Evolutionary conservation across 116 monocot species (phyloP).

Genomic region (Posidonia oceanica): DNA sequence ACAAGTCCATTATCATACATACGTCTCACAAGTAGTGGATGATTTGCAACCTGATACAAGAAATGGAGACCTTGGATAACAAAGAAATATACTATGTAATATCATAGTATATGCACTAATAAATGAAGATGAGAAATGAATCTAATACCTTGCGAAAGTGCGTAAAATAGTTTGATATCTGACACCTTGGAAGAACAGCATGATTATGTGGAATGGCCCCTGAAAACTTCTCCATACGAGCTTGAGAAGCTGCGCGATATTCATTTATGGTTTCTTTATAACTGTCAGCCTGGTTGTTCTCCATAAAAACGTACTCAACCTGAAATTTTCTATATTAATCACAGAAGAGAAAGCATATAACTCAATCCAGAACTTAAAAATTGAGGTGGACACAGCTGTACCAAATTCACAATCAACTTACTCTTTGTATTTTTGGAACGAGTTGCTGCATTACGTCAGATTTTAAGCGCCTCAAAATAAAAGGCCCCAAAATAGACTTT

Average conservation of each 20-base stretch:
- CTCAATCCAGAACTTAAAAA: background rate
- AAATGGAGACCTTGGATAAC: background rate
- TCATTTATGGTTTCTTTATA: conserved; percentile 69
- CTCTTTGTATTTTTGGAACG: conserved; percentile 83
- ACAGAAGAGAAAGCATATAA: background rate
- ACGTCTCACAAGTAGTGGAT: conserved; percentile 73
- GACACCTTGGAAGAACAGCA: conserved; percentile 54
- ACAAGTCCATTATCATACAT: conserved; percentile 75
- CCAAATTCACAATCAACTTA: conserved; percentile 13
- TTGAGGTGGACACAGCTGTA: no score
- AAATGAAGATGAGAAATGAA: background rate
- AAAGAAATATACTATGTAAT: no score
- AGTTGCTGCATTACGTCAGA: conserved; percentile 99
- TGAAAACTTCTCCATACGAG: conserved; percentile 35
- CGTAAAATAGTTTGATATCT: conserved; percentile 93
- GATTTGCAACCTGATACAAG: conserved; percentile 78
- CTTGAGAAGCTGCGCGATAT: conserved; percentile 66
- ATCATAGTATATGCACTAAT: background rate
- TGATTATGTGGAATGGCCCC: conserved; percentile 16
- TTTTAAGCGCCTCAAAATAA: conserved; percentile 92
- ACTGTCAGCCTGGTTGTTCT: conserved; percentile 38
- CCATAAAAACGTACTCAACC: conserved; percentile 86
- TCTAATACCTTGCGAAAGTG: conserved; percentile 81
- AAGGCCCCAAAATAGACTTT: conserved; percentile 95
- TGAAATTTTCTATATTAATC: conserved; percentile 13